Evolutionary conservation across 306 rosid genomes (phyloP).

Genomic region (Pterocarpus santalinus): DNA sequence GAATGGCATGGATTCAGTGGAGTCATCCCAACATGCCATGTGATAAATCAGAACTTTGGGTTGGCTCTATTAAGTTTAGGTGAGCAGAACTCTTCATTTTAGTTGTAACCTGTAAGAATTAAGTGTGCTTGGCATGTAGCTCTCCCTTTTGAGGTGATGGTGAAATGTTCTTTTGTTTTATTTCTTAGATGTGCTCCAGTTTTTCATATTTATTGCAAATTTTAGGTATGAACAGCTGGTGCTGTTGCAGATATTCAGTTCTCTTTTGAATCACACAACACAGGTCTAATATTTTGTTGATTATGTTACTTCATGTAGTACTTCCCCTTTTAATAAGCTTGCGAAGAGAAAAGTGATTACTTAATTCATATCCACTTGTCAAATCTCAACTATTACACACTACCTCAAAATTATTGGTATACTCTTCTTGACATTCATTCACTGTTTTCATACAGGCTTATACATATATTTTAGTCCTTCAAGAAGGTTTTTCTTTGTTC

Average conservation of each 20-base stretch:
- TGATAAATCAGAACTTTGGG: conserved; percentile 97
- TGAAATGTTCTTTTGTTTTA: neutral
- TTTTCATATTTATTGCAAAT: neutral
- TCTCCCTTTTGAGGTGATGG: conserved; percentile 17
- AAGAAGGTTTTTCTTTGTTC: conserved; percentile 1
- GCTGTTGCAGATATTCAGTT: conserved; percentile 27
- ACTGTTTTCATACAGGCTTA: conserved; percentile 21
- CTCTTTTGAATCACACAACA: conserved; percentile 11
- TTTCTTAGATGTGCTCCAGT: conserved; percentile 2
- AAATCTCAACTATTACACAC: conserved; percentile 19
- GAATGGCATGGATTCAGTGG: conserved; percentile 97
- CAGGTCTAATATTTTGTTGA: conserved; percentile 5
- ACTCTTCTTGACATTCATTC: conserved; percentile 24
- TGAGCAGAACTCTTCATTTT: conserved; percentile 53
- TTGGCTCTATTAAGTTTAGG: conserved; percentile 93
- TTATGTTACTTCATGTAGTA: neutral
- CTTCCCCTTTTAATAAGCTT: conserved; percentile 22
- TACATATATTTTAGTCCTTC: conserved; percentile 9
- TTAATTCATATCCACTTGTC: conserved; percentile 30
- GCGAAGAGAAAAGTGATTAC: conserved; percentile 14
- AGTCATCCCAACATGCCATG: conserved; percentile 95
- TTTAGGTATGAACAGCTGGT: conserved; percentile 20
- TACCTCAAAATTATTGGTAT: conserved; percentile 24
- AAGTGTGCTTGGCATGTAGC: conserved; percentile 4
- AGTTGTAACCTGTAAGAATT: conserved; percentile 5